Percentiles rank a stretch among this genome's conserved stretches.
Conservation (phyloP, 345 rosid species). For the Atalantia buxifolia region DNA sequence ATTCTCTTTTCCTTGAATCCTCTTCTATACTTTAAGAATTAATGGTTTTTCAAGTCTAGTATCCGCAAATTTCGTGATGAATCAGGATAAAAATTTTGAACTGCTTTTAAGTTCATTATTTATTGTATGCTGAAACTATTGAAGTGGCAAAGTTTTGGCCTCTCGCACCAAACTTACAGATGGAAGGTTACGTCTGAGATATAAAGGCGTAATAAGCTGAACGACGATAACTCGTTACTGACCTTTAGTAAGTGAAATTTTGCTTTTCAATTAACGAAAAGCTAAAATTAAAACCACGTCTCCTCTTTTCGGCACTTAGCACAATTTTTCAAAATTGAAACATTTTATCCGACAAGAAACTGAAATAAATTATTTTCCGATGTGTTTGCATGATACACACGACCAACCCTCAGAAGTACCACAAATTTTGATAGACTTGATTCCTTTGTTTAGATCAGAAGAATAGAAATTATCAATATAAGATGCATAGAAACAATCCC, state of each 20-base stretch:
- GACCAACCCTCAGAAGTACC: background rate
- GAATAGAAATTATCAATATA: background rate
- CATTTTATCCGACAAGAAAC: background rate
- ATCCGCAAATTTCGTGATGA: background rate
- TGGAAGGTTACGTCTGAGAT: too few relatives aligned
- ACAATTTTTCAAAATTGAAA: background rate
- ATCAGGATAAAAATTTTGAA: background rate
- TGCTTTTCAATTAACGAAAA: too few relatives aligned
- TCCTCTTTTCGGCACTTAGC: background rate
- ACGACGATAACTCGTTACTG: background rate
- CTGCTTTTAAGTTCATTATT: background rate
- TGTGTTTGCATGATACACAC: background rate
- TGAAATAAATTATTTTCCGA: background rate
- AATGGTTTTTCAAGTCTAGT: background rate
- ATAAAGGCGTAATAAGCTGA: too few relatives aligned
- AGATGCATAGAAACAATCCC: background rate
- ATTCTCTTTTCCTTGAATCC: background rate
- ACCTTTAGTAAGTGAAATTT: too few relatives aligned
- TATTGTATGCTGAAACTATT: background rate
- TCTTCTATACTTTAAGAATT: too few relatives aligned
- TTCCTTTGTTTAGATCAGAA: background rate
- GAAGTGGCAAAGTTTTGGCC: background rate
- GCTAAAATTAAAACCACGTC: background rate
- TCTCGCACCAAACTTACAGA: background rate
- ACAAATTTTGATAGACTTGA: background rate